A percentile compares a stretch with the other conserved stretches of the same genome.
phyloP scores from a whole-genome alignment of 371 early-diverging fungal species.

The Mucor velutinosus region DNA sequence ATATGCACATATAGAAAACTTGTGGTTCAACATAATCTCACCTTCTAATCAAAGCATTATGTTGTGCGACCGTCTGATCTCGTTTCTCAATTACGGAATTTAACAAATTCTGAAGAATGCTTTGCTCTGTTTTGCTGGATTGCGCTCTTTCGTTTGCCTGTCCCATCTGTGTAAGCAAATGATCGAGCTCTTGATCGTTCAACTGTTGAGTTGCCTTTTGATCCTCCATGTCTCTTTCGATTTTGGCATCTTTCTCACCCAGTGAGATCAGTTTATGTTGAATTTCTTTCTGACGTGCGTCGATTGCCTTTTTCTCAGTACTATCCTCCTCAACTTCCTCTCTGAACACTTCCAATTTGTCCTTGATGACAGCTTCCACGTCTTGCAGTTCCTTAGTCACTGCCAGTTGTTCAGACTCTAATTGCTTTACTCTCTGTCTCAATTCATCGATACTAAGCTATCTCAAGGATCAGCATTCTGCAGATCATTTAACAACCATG shows the following conservation, averaged over 20 bases:
- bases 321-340: not conserved
- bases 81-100: not conserved
- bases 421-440: not conserved
- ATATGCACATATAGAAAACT: not conserved
- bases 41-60: not conserved
- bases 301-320: not conserved
- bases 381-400: not conserved
- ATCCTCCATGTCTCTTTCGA: not conserved
- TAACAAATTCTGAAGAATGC: not conserved
- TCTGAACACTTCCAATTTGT: not conserved
- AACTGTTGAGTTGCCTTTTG: not conserved
- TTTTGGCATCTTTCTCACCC: not conserved
- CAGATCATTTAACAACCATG: not conserved
- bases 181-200: not conserved
- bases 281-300: slow-evolving; percentile 1
- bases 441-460: slow-evolving; percentile 8
- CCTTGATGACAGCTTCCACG: not conserved
- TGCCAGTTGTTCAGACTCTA: slow-evolving; percentile 1
- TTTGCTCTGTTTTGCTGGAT: not conserved
- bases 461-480: not conserved
- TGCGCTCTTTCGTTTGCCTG: not conserved
- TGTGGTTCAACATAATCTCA: not conserved
- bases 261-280: not conserved
- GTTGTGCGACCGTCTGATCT: not conserved
- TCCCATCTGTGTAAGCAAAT: not conserved